Conservation (phyloP, 2,329 filamentous ascomycete genomes). For the Onygenales sp. region DNA sequence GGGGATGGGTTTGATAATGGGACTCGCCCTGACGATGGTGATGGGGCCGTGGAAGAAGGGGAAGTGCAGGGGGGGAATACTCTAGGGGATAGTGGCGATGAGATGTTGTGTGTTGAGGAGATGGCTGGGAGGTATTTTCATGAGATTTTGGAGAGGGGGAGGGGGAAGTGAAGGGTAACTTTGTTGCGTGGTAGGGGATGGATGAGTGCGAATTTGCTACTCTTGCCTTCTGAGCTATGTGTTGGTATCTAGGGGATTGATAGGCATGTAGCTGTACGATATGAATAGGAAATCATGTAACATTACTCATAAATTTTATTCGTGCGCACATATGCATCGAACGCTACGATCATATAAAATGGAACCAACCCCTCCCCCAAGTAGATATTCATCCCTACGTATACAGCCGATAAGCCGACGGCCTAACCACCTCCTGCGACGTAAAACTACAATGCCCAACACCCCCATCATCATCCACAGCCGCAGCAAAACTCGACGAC, state of each 20-base stretch:
- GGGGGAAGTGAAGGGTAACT: not conserved
- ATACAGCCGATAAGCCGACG: conserved; percentile 11
- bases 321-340: too few species aligned
- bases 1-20: not conserved
- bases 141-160: conserved; percentile 1
- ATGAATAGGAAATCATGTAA: too few species aligned
- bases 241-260: not conserved
- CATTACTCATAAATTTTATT: too few species aligned
- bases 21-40: not conserved
- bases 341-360: not conserved
- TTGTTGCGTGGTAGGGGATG: not conserved
- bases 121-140: conserved; percentile 9
- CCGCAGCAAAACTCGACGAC: not conserved
- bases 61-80: not conserved
- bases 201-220: not conserved
- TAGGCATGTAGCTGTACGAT: not conserved
- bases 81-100: too few species aligned
- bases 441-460: conserved; percentile 17
- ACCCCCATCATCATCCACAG: not conserved
- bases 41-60: not conserved
- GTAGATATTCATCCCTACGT: not conserved
- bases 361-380: not conserved
- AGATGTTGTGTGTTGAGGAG: conserved; percentile 4
- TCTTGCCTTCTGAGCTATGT: not conserved
- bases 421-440: conserved; percentile 10